phyloP scores from a whole-genome alignment of 495 filamentous ascomycete genomes.

The Xylaria bambusicola region DNA sequence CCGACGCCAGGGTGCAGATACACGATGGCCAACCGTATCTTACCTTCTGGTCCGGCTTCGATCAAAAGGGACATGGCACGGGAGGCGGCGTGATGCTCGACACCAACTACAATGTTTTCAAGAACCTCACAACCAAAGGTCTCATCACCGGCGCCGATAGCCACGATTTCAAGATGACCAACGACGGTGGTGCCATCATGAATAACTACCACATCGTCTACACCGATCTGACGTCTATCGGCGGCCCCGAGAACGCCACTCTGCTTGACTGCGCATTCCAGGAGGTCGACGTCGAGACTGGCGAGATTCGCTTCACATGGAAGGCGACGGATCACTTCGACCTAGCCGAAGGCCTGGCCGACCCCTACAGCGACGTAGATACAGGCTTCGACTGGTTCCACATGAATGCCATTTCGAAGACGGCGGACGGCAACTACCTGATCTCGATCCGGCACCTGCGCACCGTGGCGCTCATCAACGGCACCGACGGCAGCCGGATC shows the following conservation, averaged over 20 bases:
- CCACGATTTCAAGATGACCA: conserved; percentile 27
- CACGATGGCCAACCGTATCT: conserved; percentile 23
- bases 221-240: conserved; percentile 21
- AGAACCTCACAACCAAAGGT: conserved; percentile 21
- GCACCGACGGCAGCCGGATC: conserved; percentile 53
- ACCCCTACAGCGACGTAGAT: conserved; percentile 18
- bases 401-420: conserved; percentile 62
- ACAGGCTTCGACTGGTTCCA: conserved; percentile 62
- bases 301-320: conserved; percentile 56
- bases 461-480: conserved; percentile 58
- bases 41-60: conserved; percentile 25
- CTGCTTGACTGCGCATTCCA: conserved; percentile 28
- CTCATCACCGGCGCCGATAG: conserved; percentile 20
- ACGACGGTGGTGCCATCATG: conserved; percentile 22
- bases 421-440: conserved; percentile 55
- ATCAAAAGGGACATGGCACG: conserved; percentile 19
- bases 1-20: conserved; percentile 21
- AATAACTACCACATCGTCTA: conserved; percentile 22
- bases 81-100: conserved; percentile 26
- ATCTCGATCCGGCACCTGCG: conserved; percentile 57
- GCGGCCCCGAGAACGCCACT: conserved; percentile 22
- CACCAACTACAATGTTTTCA: conserved; percentile 17
- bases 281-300: conserved; percentile 55
- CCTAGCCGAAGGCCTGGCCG: conserved; percentile 47
- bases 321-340: conserved; percentile 52